Evolutionary conservation across 306 rosid species (phyloP), one percentile per base, ranked within the genome.

Genomic region (Bauhinia variegata): DNA sequence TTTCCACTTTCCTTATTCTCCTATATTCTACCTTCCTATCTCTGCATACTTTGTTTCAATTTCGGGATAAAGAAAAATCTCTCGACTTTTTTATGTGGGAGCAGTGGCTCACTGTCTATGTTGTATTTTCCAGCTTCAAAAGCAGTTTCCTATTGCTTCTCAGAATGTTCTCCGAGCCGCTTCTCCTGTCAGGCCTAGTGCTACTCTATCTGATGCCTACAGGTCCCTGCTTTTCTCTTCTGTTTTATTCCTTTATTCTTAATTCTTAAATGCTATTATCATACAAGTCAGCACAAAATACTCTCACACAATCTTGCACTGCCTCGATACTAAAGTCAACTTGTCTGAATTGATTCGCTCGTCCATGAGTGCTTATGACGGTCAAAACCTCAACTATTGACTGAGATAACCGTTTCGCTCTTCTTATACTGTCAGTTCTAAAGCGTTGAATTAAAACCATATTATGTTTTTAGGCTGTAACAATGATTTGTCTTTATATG

Each of bases 181-280:
- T 68, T 71, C 89, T 61, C 63, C 83, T 50, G 39, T 75, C 74
- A 55, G 70, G 68, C 75, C 62, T 41, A 50, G 42, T 46, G 83
- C 82, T 5, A 44, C 82, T 55, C 72, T 84, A 30, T 86, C 95
- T 23, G 60, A 74, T 60, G 39, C 83, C 44, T 63, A 46, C 69
- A 83, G 89, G 91, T 90, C 17, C 43, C 16, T 17, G n/a, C 10
- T 5, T 52, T 69, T 38, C 11, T 0, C 54, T 68, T 2, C 33
- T 41, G 1, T 38, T 56, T 77, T 34, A 0, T 39, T 43, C n/a
- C 0, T n/a, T 18, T 37, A 44, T 6, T 10, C 28, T 8, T 8
- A 36, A 34, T 4, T 7, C 7, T 34, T 34, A 34, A 34, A 5
- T 36, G 41, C 28, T 23, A 23, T 23, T 23, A 23, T 23, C 28